Evolutionary conservation across 805 yeast genomes (phyloP).

Genomic region (Candida awuae): DNA sequence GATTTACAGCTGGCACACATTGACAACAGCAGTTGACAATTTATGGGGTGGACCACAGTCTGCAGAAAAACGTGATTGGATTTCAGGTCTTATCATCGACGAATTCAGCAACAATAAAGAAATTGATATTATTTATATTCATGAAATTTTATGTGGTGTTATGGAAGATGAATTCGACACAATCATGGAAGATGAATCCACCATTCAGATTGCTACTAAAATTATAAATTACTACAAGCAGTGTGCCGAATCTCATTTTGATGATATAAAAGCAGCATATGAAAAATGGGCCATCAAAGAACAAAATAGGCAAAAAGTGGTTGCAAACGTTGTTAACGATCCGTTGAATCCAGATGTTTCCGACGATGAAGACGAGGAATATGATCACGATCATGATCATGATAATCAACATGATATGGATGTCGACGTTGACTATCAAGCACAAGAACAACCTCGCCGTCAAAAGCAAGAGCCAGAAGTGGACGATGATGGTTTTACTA

Average conservation of each 20-base stretch:
- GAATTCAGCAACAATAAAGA: constrained; percentile 54
- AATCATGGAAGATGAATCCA: constrained; percentile 82
- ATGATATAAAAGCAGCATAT: constrained; percentile 52
- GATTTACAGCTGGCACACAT: constrained; percentile 82
- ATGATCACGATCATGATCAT: constrained; percentile 31
- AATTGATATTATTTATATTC: constrained; percentile 73
- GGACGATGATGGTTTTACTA: constrained; percentile 92
- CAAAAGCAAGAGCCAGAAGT: constrained; percentile 52
- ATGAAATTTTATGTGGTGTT: constrained; percentile 76
- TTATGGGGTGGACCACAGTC: constrained; percentile 95
- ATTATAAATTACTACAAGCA: constrained; percentile 61
- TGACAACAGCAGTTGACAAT: constrained; percentile 82
- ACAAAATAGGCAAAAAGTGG: constrained; percentile 28
- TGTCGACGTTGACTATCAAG: constrained; percentile 32
- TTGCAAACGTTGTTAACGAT: constrained; percentile 47
- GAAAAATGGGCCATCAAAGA: constrained; percentile 50
- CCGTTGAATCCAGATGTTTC: constrained; percentile 55
- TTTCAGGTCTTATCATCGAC: constrained; percentile 73
- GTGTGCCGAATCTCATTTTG: constrained; percentile 45
- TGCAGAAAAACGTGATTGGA: constrained; percentile 91
- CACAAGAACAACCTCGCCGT: constrained; percentile 29
- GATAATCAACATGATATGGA: constrained; percentile 30
- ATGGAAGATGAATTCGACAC: constrained; percentile 95
- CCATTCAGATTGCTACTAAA: constrained; percentile 60
- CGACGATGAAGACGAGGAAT: constrained; percentile 39